Base-by-base conservation (phyloP, 176 grass and related monocot species). In the Aechmea fasciata region DNA sequence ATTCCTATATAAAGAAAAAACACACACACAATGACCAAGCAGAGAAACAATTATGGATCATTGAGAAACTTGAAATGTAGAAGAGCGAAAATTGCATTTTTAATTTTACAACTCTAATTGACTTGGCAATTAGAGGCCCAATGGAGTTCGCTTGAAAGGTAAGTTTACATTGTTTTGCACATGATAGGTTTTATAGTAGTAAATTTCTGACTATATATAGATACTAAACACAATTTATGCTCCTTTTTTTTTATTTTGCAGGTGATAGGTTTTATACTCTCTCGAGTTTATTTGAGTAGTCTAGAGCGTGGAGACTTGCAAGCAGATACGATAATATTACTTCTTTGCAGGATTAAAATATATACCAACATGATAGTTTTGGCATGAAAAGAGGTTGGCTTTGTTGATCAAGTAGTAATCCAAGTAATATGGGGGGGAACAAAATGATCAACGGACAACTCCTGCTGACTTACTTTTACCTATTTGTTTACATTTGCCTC, bases 401-500 rank as follows among this genome's bases (percentile, higher is more conserved):
- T 59, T 19, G 33, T 41, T 41, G 33, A 7, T 41, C 33, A 41
- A 41, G 33, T 41, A 41, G 5, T 41, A 41, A 41, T 57, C 55
- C 20, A 61, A 61, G 20, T 61, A 61, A 19, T 61, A 18, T 61
- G 17, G 20, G 55, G 3, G 15, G 10, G 22, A 61, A 22, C 15
- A 61, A 71, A 74, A 83, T 92, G 86, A 87, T 99, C 65, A 93
- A 78, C 79, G 83, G 72, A 75, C 94, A 99, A 73, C 94, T 99
- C 75, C 13, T 93, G 82, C 94, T 99, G 72, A 99, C 94, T 74
- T 99, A 99, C 75, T 83, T 99, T 79, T 99, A 99, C 82, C 76
- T 99, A 65, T 75, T 99, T 47, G 83, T 99, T 79, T 99, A 99
- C 80, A 84, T 99, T 77, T 99, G 89, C 68, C 89, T 99, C 74